Evolutionary conservation across 2,329 filamentous ascomycete genomes (phyloP).

Genomic region (Pseudogymnoascus sp.): DNA sequence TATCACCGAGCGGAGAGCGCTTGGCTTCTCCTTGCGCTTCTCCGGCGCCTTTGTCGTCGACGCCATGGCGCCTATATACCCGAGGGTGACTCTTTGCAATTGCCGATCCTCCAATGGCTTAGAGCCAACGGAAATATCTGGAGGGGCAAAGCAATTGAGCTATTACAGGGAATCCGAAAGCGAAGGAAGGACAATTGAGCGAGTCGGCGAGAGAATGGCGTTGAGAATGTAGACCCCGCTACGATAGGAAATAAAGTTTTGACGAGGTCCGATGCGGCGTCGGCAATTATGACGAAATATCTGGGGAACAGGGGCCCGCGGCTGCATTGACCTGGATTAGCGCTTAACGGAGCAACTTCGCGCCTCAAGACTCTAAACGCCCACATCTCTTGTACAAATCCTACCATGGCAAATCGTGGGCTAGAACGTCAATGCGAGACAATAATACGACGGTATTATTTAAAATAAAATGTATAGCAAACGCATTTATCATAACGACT

Average conservation of each 20-base stretch:
- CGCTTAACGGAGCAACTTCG: background rate
- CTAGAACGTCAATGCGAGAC: background rate
- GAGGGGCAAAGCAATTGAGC: background rate
- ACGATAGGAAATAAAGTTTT: background rate
- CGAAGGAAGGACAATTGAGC: background rate
- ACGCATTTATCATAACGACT: background rate
- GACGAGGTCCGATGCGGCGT: slow-evolving; percentile 6
- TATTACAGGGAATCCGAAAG: background rate
- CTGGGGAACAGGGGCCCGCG: slow-evolving; percentile 4
- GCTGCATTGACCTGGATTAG: slow-evolving; percentile 1
- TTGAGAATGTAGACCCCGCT: background rate
- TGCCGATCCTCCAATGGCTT: slow-evolving; percentile 1
- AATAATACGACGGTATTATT: background rate
- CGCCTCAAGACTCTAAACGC: background rate
- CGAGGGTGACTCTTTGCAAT: slow-evolving; percentile 2
- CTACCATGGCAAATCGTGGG: background rate
- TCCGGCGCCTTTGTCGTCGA: slow-evolving; percentile 21
- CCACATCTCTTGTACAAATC: background rate
- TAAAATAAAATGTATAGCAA: background rate
- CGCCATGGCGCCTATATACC: background rate
- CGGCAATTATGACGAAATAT: slow-evolving; percentile 10
- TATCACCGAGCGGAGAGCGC: slow-evolving; percentile 78
- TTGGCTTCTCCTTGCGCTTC: slow-evolving; percentile 52
- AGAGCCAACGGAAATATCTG: background rate
- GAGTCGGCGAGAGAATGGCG: background rate